A percentile compares a stretch with the other conserved stretches of the same genome.
phyloP scores from a whole-genome alignment of 371 early-diverging fungal species.

The Apophysomyces elegans region DNA sequence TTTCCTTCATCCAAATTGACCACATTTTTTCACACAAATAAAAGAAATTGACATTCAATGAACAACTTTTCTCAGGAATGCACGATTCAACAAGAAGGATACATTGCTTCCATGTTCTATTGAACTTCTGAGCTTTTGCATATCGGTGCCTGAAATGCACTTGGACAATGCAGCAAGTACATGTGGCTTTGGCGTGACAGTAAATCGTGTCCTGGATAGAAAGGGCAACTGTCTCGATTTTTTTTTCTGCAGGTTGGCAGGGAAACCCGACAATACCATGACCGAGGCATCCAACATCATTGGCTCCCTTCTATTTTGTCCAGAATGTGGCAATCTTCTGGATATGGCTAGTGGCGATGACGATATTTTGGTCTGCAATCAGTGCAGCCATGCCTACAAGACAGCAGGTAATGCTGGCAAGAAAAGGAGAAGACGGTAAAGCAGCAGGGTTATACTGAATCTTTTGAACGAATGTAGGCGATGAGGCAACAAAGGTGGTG shows the following conservation, averaged over 20 bases:
- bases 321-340: constrained; percentile 85
- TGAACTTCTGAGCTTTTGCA: too few relatives aligned
- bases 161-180: too few relatives aligned
- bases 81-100: too few relatives aligned
- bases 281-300: constrained; percentile 36
- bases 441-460: too few relatives aligned
- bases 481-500: constrained; percentile 82
- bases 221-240: neutral
- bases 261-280: neutral
- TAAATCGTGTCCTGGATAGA: neutral
- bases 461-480: constrained; percentile 44
- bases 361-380: constrained; percentile 77
- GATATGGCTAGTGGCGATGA: constrained; percentile 80
- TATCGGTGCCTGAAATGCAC: too few relatives aligned
- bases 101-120: too few relatives aligned
- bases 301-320: constrained; percentile 84
- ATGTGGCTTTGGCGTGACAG: constrained; percentile 3
- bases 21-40: too few relatives aligned
- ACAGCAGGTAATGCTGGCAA: constrained; percentile 55
- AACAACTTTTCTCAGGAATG: too few relatives aligned
- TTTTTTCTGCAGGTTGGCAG: neutral
- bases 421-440: neutral
- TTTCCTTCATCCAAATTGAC: too few relatives aligned
- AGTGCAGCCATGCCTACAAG: constrained; percentile 73
- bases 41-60: too few relatives aligned